phyloP scores from a whole-genome alignment of 768 basidiomycete genomes.

The Mycena capillaripes region DNA sequence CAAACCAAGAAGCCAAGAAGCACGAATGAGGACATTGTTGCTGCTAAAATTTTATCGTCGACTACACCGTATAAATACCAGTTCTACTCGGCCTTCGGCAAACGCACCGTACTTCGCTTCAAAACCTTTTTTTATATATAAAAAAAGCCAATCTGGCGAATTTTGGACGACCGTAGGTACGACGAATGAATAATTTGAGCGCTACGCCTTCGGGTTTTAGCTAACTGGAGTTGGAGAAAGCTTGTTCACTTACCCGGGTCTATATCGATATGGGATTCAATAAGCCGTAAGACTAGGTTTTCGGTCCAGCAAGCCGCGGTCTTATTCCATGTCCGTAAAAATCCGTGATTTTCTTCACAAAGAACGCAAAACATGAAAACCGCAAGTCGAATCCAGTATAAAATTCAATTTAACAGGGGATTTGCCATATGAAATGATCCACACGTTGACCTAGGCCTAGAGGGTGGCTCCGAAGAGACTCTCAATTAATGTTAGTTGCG shows the following conservation, averaged over 20 bases:
- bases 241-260: neutral
- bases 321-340: neutral
- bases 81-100: no score
- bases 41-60: neutral
- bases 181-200: neutral
- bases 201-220: neutral
- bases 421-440: neutral
- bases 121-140: no score
- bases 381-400: neutral
- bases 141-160: neutral
- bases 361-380: neutral
- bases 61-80: neutral
- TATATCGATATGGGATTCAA: constrained; percentile 1
- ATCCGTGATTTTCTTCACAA: constrained; percentile 2
- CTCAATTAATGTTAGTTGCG: constrained; percentile 4
- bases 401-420: neutral
- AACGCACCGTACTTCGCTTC: no score
- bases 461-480: neutral
- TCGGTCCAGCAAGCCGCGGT: neutral
- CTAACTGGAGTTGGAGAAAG: neutral
- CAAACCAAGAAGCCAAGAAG: constrained; percentile 4
- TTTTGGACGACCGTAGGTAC: neutral
- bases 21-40: constrained; percentile 4
- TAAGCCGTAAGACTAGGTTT: constrained; percentile 2
- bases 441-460: neutral